Evolutionary conservation across 2,329 filamentous ascomycete species (phyloP), one percentile per base, ranked within the genome.

Genomic region (Trichoderma sp.): DNA sequence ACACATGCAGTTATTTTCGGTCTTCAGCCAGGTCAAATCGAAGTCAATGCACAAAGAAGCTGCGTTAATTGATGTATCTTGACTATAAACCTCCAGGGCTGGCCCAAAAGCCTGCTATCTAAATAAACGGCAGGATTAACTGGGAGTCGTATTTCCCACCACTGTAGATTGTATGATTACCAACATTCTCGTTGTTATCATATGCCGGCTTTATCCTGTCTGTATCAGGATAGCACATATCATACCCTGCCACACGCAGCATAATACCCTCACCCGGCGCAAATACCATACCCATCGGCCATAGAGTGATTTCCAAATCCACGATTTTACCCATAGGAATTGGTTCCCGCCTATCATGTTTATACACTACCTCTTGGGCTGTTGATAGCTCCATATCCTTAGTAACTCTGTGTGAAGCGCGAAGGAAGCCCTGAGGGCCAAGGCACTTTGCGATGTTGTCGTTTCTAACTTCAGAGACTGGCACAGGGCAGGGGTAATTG

Each of bases 401-500:
- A 43, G 39, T 43, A 43, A 43, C 39, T 43, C 39, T 18, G 39
- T 43, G 39, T 43, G 39, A 43, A 43, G 39, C 39, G 18, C 39
- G 39, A 43, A 43, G 39, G 7, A 43, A 43, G 9, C 39, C 39
- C 3, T 61, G 58, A 15, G 58, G 58, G 1, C 32, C 58, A 36
- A 61, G 58, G n/a, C 58, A 61, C 30, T 61, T 61, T 24, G 58
- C 58, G 14, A 62, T 62, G 30, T 62, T 62, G n/a, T 62, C 58
- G 26, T 62, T 62, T 62, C 58, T 24, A 12, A 62, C 58, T 34
- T 62, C 34, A 28, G 30, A 36, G 12, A 39, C 58, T 14, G 58
- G 58, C 8, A 62, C 12, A 6, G 58, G 58, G n/a, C 32, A 62
- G 3, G 58, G 58, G 34, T 62, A 26, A 24, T 62, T 62, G 30